These are phyloP conservation scores for Colletotrichum orbiculare DNA, from an alignment of 2,329 filamentous ascomycete species.

Conservation along the genomic window DNA sequence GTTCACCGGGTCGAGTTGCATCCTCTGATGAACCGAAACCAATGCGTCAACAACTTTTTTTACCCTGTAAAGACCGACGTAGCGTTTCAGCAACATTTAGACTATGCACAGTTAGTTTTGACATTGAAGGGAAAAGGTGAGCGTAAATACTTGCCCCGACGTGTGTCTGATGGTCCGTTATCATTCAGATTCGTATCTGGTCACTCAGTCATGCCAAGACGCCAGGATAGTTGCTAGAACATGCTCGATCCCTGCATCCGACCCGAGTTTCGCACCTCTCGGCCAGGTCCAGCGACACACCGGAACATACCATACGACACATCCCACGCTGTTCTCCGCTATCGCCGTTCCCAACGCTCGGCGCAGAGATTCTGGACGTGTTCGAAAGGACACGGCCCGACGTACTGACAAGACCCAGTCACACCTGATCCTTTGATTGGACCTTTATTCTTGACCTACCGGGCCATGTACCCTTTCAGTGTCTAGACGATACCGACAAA, in stretches of 20 bases:
- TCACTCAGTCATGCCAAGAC: neutral
- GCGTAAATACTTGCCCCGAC: no score
- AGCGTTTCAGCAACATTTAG: no score
- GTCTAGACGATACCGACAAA: neutral
- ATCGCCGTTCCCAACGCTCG: neutral
- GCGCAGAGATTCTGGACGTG: neutral
- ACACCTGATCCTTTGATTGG: constrained; percentile 4
- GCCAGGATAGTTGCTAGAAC: neutral
- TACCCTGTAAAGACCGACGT: no score
- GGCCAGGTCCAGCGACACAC: neutral
- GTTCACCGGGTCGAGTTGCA: no score
- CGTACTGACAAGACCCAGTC: neutral
- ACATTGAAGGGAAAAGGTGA: no score
- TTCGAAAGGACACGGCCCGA: constrained; percentile 1
- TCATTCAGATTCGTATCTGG: neutral
- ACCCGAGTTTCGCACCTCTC: neutral
- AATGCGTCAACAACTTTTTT: no score
- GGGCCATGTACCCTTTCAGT: constrained; percentile 6
- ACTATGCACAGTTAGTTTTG: no score
- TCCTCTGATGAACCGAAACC: no score
- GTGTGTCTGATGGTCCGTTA: no score
- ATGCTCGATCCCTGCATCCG: neutral
- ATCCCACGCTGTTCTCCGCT: neutral
- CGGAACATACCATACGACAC: neutral
- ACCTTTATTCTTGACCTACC: neutral